Percentiles rank a stretch among this genome's conserved stretches.
Evolutionary conservation across 352 stramenopile species (phyloP).

Genomic region (Phytophthora agathidicida): DNA sequence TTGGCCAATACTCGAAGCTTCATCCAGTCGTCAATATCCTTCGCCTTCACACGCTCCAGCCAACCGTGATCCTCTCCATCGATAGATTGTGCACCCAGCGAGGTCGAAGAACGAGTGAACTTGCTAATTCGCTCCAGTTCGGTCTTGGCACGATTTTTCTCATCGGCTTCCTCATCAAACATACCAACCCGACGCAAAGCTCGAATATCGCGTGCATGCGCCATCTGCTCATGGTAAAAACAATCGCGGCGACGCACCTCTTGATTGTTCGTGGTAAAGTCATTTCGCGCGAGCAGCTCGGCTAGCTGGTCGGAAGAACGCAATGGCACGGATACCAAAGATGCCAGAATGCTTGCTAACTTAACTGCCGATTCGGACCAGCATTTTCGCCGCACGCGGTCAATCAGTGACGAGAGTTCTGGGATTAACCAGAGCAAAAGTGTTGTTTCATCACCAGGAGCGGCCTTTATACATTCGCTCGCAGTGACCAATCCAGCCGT

Average conservation of each 20-base stretch:
- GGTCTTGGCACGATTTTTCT: conserved; percentile 62
- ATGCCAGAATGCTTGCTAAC: conserved; percentile 68
- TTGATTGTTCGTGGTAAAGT: conserved; percentile 76
- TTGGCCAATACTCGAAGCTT: conserved; percentile 77
- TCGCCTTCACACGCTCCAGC: conserved; percentile 83
- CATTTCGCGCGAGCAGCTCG: conserved; percentile 53
- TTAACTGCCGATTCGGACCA: conserved; percentile 79
- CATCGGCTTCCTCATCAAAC: conserved; percentile 64
- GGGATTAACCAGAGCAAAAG: conserved; percentile 80
- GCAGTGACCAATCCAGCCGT: conserved; percentile 53
- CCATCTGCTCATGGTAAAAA: conserved; percentile 88
- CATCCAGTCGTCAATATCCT: conserved; percentile 90
- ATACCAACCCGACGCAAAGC: conserved; percentile 58
- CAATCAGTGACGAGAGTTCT: conserved; percentile 72
- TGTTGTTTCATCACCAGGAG: conserved; percentile 78
- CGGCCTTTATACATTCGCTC: conserved; percentile 64
- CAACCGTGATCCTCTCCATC: conserved; percentile 67
- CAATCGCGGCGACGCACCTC: conserved; percentile 78
- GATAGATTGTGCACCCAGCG: conserved; percentile 20
- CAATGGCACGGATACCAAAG: conserved; percentile 62
- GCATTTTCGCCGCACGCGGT: conserved; percentile 64
- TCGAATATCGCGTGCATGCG: conserved; percentile 74
- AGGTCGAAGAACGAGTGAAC: conserved; percentile 55
- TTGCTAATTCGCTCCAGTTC: conserved; percentile 75
- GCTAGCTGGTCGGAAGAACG: conserved; percentile 73